Base-by-base conservation (phyloP, 768 basidiomycete species). In the Rhodotorula paludigena region DNA sequence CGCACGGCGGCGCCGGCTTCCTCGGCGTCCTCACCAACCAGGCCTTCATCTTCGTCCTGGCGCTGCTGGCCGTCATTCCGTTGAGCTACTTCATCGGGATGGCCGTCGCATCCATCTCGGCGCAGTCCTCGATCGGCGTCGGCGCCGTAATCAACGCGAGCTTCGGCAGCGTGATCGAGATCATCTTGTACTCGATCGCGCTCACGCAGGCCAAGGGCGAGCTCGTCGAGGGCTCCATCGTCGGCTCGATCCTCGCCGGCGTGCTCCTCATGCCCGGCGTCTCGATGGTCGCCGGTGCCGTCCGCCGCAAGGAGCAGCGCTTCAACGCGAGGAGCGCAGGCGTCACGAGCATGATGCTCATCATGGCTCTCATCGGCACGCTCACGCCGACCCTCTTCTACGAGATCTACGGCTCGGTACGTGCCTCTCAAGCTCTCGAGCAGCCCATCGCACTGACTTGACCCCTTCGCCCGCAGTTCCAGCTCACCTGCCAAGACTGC, bases 291-390 rank as follows among this genome's bases (percentile, higher is more conserved):
- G 88, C 88, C 44, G 89, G 89, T 14, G 96, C 96, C 0, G 71
- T 96, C 65, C 83, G 85, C 75, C 82, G 88, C 76, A 99, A 99
- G 80, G 96, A 99, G 78, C 91, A 93, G 77, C 90, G 86, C 73
- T 99, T 99, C 82, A 99, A 99, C 75, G 96, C 96, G n/a, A 97
- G 91, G 81, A 92, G 89, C 75, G 96, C 96, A 11, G 90, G 96
- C 44, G 96, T 99, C 23, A 99, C 96, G 1, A 96, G 92, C 77
- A 96, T 96, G 82, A 94, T 99, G 90, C 79, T 99, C 77, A 98
- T 99, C 80, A 98, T 98, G 94, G 96, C 96, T 20, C 90, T 99
- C 77, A 94, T 99, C 68, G 96, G 96, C 20, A 90, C 90, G 3
- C 81, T 99, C 64, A 86, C 92, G 0, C 96, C 96, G 5, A 98